These are phyloP conservation scores for Endotrypanum monterogeii DNA, from an alignment of 208 protist genomes.

Conservation along the genomic window DNA sequence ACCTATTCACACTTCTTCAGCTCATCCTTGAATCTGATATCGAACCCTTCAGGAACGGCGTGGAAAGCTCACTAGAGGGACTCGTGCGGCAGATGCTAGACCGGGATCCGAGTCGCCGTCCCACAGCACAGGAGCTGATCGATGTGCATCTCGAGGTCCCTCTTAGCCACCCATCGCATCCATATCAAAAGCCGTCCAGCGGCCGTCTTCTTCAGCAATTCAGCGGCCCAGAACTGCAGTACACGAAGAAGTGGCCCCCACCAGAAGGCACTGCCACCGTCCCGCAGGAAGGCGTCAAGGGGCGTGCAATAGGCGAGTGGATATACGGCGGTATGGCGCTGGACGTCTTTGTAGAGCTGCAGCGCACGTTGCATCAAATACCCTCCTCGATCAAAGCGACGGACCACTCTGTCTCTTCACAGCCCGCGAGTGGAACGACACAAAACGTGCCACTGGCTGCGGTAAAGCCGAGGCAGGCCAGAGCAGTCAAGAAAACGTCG, in stretches of 20 bases:
- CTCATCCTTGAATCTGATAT: constrained; percentile 71
- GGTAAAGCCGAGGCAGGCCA: constrained; percentile 12
- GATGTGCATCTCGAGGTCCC: constrained; percentile 79
- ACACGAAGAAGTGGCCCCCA: constrained; percentile 48
- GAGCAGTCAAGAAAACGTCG: constrained; percentile 15
- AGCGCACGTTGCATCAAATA: constrained; percentile 34
- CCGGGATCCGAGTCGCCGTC: constrained; percentile 65
- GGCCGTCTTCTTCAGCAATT: constrained; percentile 77
- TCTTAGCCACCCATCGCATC: constrained; percentile 78
- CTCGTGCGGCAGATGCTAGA: constrained; percentile 83
- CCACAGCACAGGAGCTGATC: constrained; percentile 82
- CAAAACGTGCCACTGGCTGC: not conserved
- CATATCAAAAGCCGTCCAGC: constrained; percentile 69
- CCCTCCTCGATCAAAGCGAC: constrained; percentile 2
- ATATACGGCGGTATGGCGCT: constrained; percentile 32
- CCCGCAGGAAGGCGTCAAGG: constrained; percentile 2
- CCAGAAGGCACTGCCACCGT: constrained; percentile 4
- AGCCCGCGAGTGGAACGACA: not conserved
- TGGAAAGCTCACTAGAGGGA: constrained; percentile 65
- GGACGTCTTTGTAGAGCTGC: constrained; percentile 31
- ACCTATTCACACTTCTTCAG: constrained; percentile 72
- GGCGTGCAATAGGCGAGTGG: constrained; percentile 32
- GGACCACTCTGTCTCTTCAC: not conserved
- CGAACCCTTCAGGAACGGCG: constrained; percentile 69
- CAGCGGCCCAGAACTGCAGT: constrained; percentile 63